Evolutionary conservation across 257 asterid species (phyloP), one percentile per base, ranked within the genome.

Genomic region (Scutellaria baicalensis): DNA sequence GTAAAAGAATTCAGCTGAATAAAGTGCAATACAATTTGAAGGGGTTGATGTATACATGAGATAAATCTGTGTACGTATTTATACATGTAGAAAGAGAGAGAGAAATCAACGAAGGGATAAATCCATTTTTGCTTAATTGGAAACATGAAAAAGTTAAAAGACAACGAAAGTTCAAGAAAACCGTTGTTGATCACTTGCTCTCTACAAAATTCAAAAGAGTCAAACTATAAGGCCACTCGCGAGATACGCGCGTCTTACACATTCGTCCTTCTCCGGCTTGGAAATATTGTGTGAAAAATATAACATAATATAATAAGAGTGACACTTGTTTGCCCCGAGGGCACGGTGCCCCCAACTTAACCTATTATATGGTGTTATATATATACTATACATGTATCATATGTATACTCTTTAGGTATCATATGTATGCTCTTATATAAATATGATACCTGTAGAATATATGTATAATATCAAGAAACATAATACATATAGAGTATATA

Each of bases 121-220:
- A 67, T 71, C 75, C 81, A 66, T 51, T 69, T 20, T 76, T 76
- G 79, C 84, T 81, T n/a, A n/a, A n/a, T n/a, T 83, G 59, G 69
- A 71, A 67, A 42, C 13, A 20, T 8, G 75, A 48, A 69, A 72
- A 80, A 39, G 77, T 69, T 18, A 60, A 17, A 44, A 47, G 80
- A 40, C 17, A 40, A 60, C 69, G 84, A 44, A 74, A 67, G 54
- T 31, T 39, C 50, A 75, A 61, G 73, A 47, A n/a, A n/a, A n/a
- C n/a, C n/a, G n/a, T n/a, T n/a, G n/a, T n/a, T n/a, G n/a, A n/a
- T n/a, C n/a, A n/a, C n/a, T n/a, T n/a, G n/a, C n/a, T n/a, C n/a
- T n/a, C n/a, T n/a, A n/a, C n/a, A n/a, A n/a, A n/a, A n/a, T n/a
- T n/a, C 21, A 56, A 54, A 47, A 14, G 39, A 9, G 7, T 17